A percentile compares a stretch with the other conserved stretches of the same genome.
These are phyloP conservation scores for Cyclocybe aegerita DNA, from an alignment of 768 basidiomycete genomes.

Conservation along the genomic window DNA sequence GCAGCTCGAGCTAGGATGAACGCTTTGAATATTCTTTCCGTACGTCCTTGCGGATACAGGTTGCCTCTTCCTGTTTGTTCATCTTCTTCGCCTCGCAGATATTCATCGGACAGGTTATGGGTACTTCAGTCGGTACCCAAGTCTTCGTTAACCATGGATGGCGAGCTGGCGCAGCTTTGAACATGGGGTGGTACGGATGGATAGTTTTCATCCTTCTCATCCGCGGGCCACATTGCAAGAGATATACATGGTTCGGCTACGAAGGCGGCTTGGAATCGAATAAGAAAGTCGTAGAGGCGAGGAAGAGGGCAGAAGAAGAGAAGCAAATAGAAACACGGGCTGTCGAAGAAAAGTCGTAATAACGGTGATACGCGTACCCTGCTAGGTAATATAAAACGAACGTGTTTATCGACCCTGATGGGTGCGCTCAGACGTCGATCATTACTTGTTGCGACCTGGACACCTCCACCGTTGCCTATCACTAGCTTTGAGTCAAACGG, in stretches of 20 bases:
- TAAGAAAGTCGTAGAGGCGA: no score
- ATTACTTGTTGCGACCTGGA: no score
- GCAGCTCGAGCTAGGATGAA: constrained; percentile 71
- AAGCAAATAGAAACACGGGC: no score
- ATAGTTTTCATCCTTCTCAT: constrained; percentile 56
- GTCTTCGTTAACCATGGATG: constrained; percentile 73
- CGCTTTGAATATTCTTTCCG: constrained; percentile 71
- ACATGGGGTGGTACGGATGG: constrained; percentile 57
- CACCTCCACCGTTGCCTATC: no score
- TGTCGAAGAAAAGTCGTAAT: no score
- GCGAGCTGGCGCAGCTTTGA: constrained; percentile 61
- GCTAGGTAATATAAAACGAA: no score
- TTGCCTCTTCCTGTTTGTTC: not conserved
- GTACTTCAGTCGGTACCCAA: constrained; percentile 71
- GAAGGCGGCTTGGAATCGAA: constrained; percentile 43
- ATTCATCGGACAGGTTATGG: constrained; percentile 82
- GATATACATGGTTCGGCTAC: constrained; percentile 67
- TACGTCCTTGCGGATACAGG: constrained; percentile 25
- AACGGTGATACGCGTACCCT: no score
- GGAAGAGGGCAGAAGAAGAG: not conserved
- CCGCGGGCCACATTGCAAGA: constrained; percentile 65
- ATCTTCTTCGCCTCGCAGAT: constrained; percentile 31
- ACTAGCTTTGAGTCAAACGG: no score
- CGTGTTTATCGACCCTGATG: no score
- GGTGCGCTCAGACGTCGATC: no score